A percentile compares a stretch with the other conserved stretches of the same genome.
Conservation (phyloP, 129 eudicot genomes). For the Sambucus nigra region DNA sequence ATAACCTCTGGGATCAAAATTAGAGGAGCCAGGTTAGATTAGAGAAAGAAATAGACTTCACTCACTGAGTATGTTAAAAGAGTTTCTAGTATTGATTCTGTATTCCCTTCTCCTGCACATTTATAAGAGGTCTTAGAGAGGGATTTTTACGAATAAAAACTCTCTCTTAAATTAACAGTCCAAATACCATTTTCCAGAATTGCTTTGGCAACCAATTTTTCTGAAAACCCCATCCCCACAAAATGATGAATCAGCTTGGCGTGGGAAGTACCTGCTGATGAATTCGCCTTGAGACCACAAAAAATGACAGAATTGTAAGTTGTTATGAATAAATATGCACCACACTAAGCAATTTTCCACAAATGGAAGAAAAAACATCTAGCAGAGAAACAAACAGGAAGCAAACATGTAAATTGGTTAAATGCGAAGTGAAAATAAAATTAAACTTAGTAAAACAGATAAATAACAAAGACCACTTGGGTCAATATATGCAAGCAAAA, state of each 20-base stretch:
- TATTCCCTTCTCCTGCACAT: constrained; percentile 51
- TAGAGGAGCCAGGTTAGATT: background rate
- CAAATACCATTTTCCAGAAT: constrained; percentile 64
- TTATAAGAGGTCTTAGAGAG: constrained; percentile 6
- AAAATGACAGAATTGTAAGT: constrained; percentile 8
- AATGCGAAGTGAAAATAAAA: background rate
- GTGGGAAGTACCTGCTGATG: constrained; percentile 45
- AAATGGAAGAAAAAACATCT: background rate
- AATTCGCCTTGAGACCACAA: constrained; percentile 46
- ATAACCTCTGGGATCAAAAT: background rate
- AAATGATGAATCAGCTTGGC: constrained; percentile 37
- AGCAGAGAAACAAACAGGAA: background rate
- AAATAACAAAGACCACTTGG: background rate
- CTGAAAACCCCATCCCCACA: constrained; percentile 58
- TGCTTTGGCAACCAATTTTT: constrained; percentile 46
- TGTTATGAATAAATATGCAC: background rate
- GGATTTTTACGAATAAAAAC: background rate
- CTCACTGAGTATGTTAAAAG: constrained; percentile 61
- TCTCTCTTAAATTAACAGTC: constrained; percentile 3
- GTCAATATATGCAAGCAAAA: background rate
- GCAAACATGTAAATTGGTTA: background rate
- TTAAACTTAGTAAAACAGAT: background rate
- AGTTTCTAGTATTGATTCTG: constrained; percentile 46
- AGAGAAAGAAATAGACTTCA: constrained; percentile 2
- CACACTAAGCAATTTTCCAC: constrained; percentile 1